Conservation (phyloP, 2,329 filamentous ascomycete species). For the Fonsecaea erecta region DNA sequence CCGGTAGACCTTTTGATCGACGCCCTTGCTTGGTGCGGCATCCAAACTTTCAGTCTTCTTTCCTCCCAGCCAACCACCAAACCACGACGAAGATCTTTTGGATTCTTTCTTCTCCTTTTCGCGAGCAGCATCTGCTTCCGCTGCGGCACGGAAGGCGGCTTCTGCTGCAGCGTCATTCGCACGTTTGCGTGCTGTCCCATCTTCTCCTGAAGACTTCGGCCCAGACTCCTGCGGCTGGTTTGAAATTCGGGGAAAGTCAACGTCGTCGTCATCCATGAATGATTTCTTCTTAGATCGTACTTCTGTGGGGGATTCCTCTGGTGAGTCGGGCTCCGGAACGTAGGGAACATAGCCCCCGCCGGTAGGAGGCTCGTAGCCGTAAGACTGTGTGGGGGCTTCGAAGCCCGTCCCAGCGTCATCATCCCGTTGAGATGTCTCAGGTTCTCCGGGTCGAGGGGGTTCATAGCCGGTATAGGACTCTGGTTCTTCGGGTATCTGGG, state of each 20-base stretch:
- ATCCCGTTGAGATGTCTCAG: constrained; percentile 22
- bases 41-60: constrained; percentile 65
- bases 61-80: constrained; percentile 83
- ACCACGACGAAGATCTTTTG: constrained; percentile 63
- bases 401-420: constrained; percentile 42
- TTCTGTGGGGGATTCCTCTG: constrained; percentile 56
- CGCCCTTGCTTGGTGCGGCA: constrained; percentile 43
- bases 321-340: constrained; percentile 55
- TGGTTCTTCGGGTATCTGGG: constrained; percentile 12
- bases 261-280: constrained; percentile 74
- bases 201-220: constrained; percentile 14
- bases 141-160: constrained; percentile 38
- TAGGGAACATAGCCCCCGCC: constrained; percentile 42
- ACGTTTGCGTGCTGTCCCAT: constrained; percentile 32
- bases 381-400: constrained; percentile 43
- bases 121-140: constrained; percentile 35
- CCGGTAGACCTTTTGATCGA: constrained; percentile 66
- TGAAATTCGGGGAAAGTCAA: constrained; percentile 25
- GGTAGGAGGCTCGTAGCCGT: constrained; percentile 43
- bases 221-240: constrained; percentile 7
- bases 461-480: constrained; percentile 24
- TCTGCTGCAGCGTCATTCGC: constrained; percentile 38
- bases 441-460: constrained; percentile 21
- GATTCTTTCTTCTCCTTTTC: constrained; percentile 51
- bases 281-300: constrained; percentile 73